Evolutionary conservation across 2,329 filamentous ascomycete genomes (phyloP), one percentile per base, ranked within the genome.

Genomic region (Pseudogymnoascus sp.): DNA sequence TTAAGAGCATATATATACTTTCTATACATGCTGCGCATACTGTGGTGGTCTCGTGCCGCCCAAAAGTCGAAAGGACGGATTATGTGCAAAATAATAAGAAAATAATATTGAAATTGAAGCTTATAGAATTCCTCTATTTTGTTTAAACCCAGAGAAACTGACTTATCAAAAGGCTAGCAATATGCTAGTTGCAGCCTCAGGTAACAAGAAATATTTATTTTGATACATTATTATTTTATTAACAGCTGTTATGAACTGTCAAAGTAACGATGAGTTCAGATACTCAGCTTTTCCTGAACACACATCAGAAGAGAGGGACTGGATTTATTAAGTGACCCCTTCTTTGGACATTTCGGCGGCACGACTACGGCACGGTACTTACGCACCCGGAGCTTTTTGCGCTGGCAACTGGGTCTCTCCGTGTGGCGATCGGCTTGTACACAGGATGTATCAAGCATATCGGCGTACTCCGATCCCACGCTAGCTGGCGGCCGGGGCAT

Each of bases 391-490:
- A 34, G 51, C 16, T 57, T 57, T 34, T 31, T 31, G 28, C 7
- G 51, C 51, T 57, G 25, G 51, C n/a, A 34, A 7, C 51, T 57
- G 51, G 51, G 28, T 57, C 51, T 57, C 51, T 57, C 51, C 51
- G 51, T 57, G 2, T 31, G 28, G 51, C 51, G 51, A 57, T 57
- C 51, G 4, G 51, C n/a, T 57, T 57, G 51, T 36, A 57, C 51
- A 21, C 51, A 14, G 51, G 28, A 57, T 13, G 51, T 57, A 57
- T 57, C 51, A 57, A 57, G 51, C 60, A 61, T 61, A 43, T 61
- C 60, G 60, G 60, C 60, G 60, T 39, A 41, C 36, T 61, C 60
- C 51, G 51, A 57, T 31, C 51, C 28, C 51, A 31, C 51, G 51
- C 51, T 57, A 57, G 51, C 51, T 57, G 28, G 28, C 51, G n/a